Base-by-base conservation (phyloP, 257 asterid species). In the Cruciata laevipes region DNA sequence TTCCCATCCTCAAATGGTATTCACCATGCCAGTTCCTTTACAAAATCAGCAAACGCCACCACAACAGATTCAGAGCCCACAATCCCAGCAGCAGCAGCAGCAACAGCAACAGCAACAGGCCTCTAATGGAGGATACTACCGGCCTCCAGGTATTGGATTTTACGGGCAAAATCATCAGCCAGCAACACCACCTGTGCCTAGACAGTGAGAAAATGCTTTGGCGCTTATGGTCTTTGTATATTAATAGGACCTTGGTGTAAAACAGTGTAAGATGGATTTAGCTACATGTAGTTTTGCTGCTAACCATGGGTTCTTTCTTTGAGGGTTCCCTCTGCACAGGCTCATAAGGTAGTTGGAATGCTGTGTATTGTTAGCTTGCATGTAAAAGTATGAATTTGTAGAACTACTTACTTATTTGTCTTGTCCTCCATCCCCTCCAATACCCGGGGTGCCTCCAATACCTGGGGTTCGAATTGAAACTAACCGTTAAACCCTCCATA, bases 121-220 rank as follows among this genome's bases (percentile, higher is more conserved):
- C 61, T 79, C 86, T 20, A 84, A 70, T 65, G 82, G 92, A 6
- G 89, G 87, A 64, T 90, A 74, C 75, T 94, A 83, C 63, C 80
- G 95, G 74, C 92, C 95, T 12, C 75, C 87, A 0, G 97, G 97
- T 24, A 69, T 85, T 17, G 99, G 97, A 65, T 94, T 90, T 69
- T 88, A 85, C 53, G 95, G 95, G 71, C 96, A 86, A 69, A 82
- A 81, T 78, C 97, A 85, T 81, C 96, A 86, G 80, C 82, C 92
- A 23, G 77, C 97, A 4, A 79, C 96, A 3, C 95, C 95, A 10
- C 93, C 97, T 25, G 84, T 85, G 56, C 91, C 91, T 56, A 81
- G 96, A 72, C 99, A 85, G 83, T 94, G 81, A 87, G 69, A 12
- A 47, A 58, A 60, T 65, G 42, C 30, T n/a, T 62, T 69, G 57